Evolutionary conservation across 352 stramenopile genomes (phyloP), one percentile per base, ranked within the genome.

Genomic region (Lagenidium sp.): DNA sequence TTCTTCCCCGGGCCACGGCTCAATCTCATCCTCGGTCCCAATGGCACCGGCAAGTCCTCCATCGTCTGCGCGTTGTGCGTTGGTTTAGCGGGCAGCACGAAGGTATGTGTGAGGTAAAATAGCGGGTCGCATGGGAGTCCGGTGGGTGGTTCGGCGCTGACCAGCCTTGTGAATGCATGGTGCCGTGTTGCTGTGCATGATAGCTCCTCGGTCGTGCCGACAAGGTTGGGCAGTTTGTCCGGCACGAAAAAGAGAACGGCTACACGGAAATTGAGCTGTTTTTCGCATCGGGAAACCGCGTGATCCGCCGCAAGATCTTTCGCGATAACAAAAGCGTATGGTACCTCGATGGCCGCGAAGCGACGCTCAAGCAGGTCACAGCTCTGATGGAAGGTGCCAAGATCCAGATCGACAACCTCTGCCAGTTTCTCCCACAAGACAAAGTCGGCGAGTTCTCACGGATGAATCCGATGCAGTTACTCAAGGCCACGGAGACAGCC

Each of bases 381-480:
- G 60, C 84, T 12, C 47, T 98, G 5, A 93, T 98, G 45, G 55
- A 82, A 29, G 54, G 67, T 13, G 67, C 87, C n/a, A 79, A 92
- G 28, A 99, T 99, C 50, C 78, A 97, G 50, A 95, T 99, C 57
- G 91, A 98, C 63, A 99, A 99, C 55, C 71, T 99, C 25, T 99
- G 95, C 48, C 97, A 98, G 36, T 99, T 99, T 53, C 60, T 99
- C 19, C 97, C 97, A 2, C 96, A 99, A 61, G 95, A 99, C 55
- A 96, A 95, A 60, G 95, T 94, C 15, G 80, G 82, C 41, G 80
- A 94, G 53, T 94, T 94, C 43, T 89, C 82, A n/a, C 66, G 75
- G 24, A 90, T 94, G 78, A 93, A 89, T 41, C 45, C 76, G 0
- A 44, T 56, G 19, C 60, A 65, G 54, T 60, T 94, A 31, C 56